Evolutionary conservation across 2,329 filamentous ascomycete genomes (phyloP), one percentile per base, ranked within the genome.

Genomic region (Colletotrichum siamense): DNA sequence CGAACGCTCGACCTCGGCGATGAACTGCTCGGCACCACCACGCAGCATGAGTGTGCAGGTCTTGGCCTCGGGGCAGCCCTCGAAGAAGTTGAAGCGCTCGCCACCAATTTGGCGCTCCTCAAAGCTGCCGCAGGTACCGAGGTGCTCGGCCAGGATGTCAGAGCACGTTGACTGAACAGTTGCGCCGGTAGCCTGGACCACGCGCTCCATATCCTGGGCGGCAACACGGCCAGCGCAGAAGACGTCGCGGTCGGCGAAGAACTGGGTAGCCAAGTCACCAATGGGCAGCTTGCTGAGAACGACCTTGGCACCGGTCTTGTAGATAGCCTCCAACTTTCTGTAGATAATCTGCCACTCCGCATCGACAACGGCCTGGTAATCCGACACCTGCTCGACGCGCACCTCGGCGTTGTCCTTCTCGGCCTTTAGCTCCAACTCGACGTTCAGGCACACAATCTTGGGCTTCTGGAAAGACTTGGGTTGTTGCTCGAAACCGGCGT

Each of bases 291-390:
- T 99, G 87, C 95, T 98, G 74, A 99, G 93, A 57, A 99, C 96
- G 68, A 99, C 96, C 91, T 98, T 98, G 79, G 97, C 97, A 71
- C 97, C 97, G 8, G 96, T 98, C 87, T 96, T 93, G 91, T 96
- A 92, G 70, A 98, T 88, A 65, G 96, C 95, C 88, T 99, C 97
- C 85, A 99, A 95, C 91, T 99, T 99, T 90, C 98, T 96, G 92
- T 94, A 99, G 86, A 99, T 99, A 84, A 99, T 99, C 87, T 98
- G 96, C 97, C 97, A 99, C 87, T 99, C 97, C 34, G 97, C 97
- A 83, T 99, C 97, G 84, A 99, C 97, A 81, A 99, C 98, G 78
- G 97, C 97, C 88, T 99, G 97, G 89, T 99, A 99, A 88, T 99
- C 97, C 24, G 96, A 98, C 69, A 99, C 97, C 86, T 99, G 96